Evolutionary conservation across 441 rosid species (phyloP), one percentile per base, ranked within the genome.

Genomic region (Adansonia rubrostipa): DNA sequence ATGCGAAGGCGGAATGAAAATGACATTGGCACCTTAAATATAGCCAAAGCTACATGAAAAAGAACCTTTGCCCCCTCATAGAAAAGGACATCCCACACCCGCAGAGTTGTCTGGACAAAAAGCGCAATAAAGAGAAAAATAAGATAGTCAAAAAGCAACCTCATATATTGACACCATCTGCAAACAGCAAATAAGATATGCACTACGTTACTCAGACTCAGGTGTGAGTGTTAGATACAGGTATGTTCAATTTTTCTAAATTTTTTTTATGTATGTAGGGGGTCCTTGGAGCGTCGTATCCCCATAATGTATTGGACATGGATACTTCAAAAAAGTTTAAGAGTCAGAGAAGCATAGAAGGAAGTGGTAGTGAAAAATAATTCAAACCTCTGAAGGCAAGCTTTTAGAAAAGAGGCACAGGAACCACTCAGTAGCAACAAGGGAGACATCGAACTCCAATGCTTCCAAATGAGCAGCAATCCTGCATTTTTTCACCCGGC

Each of bases 31-130:
- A 94, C 99, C 99, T 94, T 96, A 81, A 96, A 94, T 77, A 96
- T 88, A 51, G 98, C 99, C 88, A 96, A 89, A 83, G 99, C 99
- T 77, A 90, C 96, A 81, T 96, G 97, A 83, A 96, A 96, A 28
- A 96, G 86, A 87, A 94, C 96, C 88, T 94, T 93, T 50, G 97
- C 98, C 67, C 99, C 99, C 87, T 96, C 99, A 1, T 86, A 92
- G 91, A 96, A 96, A 80, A 96, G 98, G 9, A 94, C 92, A 86
- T 96, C 98, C 98, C 98, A 96, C 75, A 93, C 99, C 50, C 99
- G 89, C 76, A 96, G 87, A 57, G 99, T 93, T 64, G 99, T 96
- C 99, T 96, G 83, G 73, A 85, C 77, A 74, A 75, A 45, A 8
- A 56, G 42, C 57, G 54, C 64, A 53, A 58, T 42, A 2, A 77